Conservation (phyloP, 2,329 filamentous ascomycete species). For the Monilinia fructigena region DNA sequence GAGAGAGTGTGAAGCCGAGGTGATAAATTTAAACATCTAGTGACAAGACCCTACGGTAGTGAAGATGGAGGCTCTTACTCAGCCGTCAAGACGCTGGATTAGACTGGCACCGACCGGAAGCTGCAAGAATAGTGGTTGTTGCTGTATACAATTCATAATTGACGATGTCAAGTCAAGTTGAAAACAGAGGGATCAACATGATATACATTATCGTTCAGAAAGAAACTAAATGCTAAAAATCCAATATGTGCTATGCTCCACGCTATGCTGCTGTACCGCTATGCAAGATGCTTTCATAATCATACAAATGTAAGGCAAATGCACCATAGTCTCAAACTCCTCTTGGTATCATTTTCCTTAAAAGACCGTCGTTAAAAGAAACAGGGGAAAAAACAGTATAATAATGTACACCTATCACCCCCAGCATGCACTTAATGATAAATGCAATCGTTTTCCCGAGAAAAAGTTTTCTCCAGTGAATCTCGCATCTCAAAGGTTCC, state of each 20-base stretch:
- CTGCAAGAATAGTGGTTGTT: background rate
- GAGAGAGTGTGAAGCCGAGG: background rate
- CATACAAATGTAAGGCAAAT: conserved; percentile 14
- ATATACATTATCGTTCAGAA: background rate
- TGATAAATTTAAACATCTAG: too few relatives aligned
- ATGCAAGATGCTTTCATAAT: conserved; percentile 16
- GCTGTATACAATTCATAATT: conserved; percentile 1
- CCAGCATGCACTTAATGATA: conserved; percentile 28
- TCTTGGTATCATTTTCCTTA: conserved; percentile 21
- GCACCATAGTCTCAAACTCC: conserved; percentile 11
- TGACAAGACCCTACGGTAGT: too few relatives aligned
- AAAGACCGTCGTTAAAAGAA: conserved; percentile 10
- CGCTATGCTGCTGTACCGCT: background rate
- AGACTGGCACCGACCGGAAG: background rate
- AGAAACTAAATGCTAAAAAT: background rate
- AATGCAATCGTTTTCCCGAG: conserved; percentile 34
- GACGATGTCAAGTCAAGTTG: background rate
- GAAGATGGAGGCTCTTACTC: background rate
- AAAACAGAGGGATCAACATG: background rate
- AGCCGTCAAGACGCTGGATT: too few relatives aligned
- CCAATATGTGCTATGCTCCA: background rate
- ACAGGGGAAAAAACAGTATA: background rate
- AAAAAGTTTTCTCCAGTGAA: conserved; percentile 45
- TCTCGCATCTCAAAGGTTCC: conserved; percentile 33
- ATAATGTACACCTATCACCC: conserved; percentile 20